Base-by-base conservation (phyloP, 768 basidiomycete genomes). In the Lactarius trivialis region DNA sequence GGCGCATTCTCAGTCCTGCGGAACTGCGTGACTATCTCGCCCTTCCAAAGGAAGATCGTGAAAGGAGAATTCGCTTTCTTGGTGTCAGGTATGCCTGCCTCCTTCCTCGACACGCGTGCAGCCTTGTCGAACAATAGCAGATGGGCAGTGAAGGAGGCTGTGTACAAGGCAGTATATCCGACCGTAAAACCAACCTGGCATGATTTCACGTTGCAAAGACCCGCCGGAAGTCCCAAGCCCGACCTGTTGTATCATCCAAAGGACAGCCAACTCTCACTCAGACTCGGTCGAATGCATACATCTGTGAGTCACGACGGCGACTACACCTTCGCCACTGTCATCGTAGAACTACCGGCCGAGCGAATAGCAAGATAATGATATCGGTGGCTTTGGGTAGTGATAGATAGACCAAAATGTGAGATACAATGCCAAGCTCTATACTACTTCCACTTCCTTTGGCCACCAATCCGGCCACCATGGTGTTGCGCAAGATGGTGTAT, bases 261-360 rank as follows among this genome's bases (percentile, higher is more conserved):
- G 7, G 34, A 58, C n/a, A 55, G 11, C 41, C 72, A 36, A 26
- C 54, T 52, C 12, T 50, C 50, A 65, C 70, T 58, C 58, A 75
- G 33, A 4, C 39, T 68, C 4, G 79, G 78, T 17, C 68, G 60
- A 8, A 71, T 89, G 19, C 86, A 91, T 68, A 79, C 84, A 28
- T 91, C 88, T 49, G 82, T 89, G 48, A 91, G 88, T 68, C 92
- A 93, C 66, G 92, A 93, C 67, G 88, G 86, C 12, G 87, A 89
- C 45, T 88, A 91, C 70, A 78, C 90, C 15, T 77, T 85, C 59
- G 80, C 88, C 15, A 81, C 82, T 19, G 89, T 93, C 30, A 62
- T 88, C 28, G 80, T 82, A 34, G 86, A 91, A 71, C 54, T 54
- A 30, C 58, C 51, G 21, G 39, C 56, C 45, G 19, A 28, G 12